These are phyloP conservation scores for Botryotinia narcissicola DNA, from an alignment of 2,329 filamentous ascomycete genomes.

Conservation along the genomic window DNA sequence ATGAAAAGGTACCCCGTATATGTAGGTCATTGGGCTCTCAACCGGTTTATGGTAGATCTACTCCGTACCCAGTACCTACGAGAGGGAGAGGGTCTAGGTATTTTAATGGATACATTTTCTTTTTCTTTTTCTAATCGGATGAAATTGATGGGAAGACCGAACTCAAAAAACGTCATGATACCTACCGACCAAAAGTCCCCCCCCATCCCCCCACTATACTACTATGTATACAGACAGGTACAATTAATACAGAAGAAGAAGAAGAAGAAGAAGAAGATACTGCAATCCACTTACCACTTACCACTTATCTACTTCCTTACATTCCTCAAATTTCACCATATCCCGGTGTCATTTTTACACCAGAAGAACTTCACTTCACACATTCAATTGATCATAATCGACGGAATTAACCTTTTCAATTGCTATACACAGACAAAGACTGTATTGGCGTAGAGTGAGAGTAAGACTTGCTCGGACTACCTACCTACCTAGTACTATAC, in stretches of 20 bases:
- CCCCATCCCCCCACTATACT: not conserved
- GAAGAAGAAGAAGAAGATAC: not conserved
- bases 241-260: not conserved
- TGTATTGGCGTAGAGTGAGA: not conserved
- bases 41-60: not conserved
- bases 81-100: no score
- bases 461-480: not conserved
- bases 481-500: not conserved
- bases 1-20: not conserved
- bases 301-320: not conserved
- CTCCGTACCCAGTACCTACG: not conserved
- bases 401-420: not conserved
- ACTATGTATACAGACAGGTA: not conserved
- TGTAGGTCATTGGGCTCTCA: not conserved
- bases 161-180: conserved; percentile 12
- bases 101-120: not conserved
- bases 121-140: not conserved
- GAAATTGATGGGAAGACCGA: not conserved
- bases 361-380: not conserved
- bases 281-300: not conserved
- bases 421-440: conserved; percentile 9
- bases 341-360: not conserved
- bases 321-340: conserved; percentile 1
- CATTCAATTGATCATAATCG: not conserved
- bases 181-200: not conserved